A percentile compares a stretch with the other conserved stretches of the same genome.
phyloP scores from a whole-genome alignment of 2,329 filamentous ascomycete species.

The Colletotrichum spaethianum region DNA sequence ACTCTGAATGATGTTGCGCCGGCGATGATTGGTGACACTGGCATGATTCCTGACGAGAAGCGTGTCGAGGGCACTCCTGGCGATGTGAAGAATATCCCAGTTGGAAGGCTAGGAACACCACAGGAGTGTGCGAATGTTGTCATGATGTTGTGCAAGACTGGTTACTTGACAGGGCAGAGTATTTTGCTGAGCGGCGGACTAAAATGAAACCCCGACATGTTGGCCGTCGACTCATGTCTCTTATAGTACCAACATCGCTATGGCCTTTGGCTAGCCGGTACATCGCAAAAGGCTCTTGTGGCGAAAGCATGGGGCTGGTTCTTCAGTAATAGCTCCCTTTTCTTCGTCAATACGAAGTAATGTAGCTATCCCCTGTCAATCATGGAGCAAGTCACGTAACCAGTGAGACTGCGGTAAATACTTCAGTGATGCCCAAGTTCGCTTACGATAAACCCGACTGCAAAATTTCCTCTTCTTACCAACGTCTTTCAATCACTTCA shows the following conservation, averaged over 20 bases:
- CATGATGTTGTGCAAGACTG: slow-evolving; percentile 72
- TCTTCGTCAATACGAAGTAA: too few relatives aligned
- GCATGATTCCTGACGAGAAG: slow-evolving; percentile 73
- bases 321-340: too few relatives aligned
- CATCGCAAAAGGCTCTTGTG: not conserved
- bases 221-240: not conserved
- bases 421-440: too few relatives aligned
- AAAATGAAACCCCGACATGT: slow-evolving; percentile 53
- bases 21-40: slow-evolving; percentile 76
- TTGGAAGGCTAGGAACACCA: slow-evolving; percentile 70
- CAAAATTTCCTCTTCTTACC: too few relatives aligned
- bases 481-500: too few relatives aligned
- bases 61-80: slow-evolving; percentile 66
- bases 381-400: too few relatives aligned
- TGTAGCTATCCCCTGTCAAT: too few relatives aligned
- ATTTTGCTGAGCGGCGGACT: slow-evolving; percentile 67
- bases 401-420: too few relatives aligned
- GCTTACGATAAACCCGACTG: too few relatives aligned
- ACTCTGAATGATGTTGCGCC: slow-evolving; percentile 79
- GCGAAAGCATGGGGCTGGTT: too few relatives aligned
- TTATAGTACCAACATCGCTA: not conserved
- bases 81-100: slow-evolving; percentile 71
- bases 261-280: not conserved
- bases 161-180: slow-evolving; percentile 72
- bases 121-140: slow-evolving; percentile 74